Percentiles rank a stretch among this genome's conserved stretches.
Evolutionary conservation across 441 rosid species (phyloP).

Genomic region (Daphne laureola): DNA sequence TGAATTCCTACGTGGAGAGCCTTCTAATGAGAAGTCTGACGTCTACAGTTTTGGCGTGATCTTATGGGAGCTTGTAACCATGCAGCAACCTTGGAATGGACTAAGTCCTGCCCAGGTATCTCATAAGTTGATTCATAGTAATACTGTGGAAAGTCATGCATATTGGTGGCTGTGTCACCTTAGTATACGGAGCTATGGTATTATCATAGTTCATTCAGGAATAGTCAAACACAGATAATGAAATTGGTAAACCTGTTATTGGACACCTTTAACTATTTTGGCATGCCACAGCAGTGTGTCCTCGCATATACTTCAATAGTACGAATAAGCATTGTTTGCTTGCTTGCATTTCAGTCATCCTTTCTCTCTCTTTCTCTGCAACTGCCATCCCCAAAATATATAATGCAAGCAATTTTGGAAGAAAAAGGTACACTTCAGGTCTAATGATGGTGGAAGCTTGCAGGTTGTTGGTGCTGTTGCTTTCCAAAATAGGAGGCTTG

Average conservation of each 20-base stretch:
- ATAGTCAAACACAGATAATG: not conserved
- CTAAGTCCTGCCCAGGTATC: slow-evolving; percentile 33
- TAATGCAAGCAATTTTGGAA: not conserved
- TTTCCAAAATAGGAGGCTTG: slow-evolving; percentile 40
- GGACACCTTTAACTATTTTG: no score
- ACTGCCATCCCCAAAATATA: not conserved
- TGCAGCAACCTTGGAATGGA: slow-evolving; percentile 39
- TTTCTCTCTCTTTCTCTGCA: not conserved
- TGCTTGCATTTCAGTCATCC: no score
- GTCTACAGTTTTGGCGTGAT: slow-evolving; percentile 46
- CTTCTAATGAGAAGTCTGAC: slow-evolving; percentile 46
- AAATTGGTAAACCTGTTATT: no score
- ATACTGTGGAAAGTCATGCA: slow-evolving; percentile 1
- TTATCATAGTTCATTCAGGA: not conserved
- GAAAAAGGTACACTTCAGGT: not conserved
- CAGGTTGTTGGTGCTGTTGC: slow-evolving; percentile 67
- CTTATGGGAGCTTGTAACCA: slow-evolving; percentile 45
- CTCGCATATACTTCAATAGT: no score
- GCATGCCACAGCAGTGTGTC: no score
- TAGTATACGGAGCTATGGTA: not conserved
- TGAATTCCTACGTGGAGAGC: slow-evolving; percentile 36
- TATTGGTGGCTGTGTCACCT: not conserved
- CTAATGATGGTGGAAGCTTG: slow-evolving; percentile 10
- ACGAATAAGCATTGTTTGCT: not conserved
- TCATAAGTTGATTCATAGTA: not conserved